Evolutionary conservation across 2,329 filamentous ascomycete species (phyloP).

Genomic region (Parascedosporium putredinis): DNA sequence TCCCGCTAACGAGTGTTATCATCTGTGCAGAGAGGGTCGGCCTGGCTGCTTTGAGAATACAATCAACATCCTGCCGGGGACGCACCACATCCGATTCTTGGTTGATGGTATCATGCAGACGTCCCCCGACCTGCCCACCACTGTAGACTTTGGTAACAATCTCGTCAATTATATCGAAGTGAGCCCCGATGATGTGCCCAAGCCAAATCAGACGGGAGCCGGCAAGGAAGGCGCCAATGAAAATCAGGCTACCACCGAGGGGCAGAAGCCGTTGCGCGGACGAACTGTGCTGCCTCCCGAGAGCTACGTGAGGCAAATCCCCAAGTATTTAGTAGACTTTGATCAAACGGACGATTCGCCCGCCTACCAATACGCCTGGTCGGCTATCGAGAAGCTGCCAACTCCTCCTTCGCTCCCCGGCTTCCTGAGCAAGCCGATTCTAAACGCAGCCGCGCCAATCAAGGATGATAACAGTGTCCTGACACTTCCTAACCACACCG

Average conservation of each 20-base stretch:
- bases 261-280: conserved; percentile 35
- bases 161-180: conserved; percentile 98
- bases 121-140: conserved; percentile 77
- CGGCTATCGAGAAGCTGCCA: conserved; percentile 68
- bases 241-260: conserved; percentile 17
- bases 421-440: conserved; percentile 86
- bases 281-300: conserved; percentile 45
- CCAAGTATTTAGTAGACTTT: conserved; percentile 75
- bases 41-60: conserved; percentile 62
- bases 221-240: conserved; percentile 13
- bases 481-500: conserved; percentile 93
- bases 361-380: conserved; percentile 62
- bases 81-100: conserved; percentile 92
- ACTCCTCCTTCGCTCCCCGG: conserved; percentile 77
- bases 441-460: conserved; percentile 83
- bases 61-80: conserved; percentile 80
- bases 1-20: conserved; percentile 7
- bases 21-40: conserved; percentile 34
- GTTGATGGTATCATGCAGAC: conserved; percentile 91
- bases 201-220: conserved; percentile 14
- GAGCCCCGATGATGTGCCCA: conserved; percentile 58
- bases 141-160: conserved; percentile 96
- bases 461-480: conserved; percentile 98
- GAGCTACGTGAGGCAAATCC: conserved; percentile 64
- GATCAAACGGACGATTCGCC: conserved; percentile 74